Percentiles rank a stretch among this genome's conserved stretches.
phyloP scores from a whole-genome alignment of 495 filamentous ascomycete species.

The Xylaria telfairii region DNA sequence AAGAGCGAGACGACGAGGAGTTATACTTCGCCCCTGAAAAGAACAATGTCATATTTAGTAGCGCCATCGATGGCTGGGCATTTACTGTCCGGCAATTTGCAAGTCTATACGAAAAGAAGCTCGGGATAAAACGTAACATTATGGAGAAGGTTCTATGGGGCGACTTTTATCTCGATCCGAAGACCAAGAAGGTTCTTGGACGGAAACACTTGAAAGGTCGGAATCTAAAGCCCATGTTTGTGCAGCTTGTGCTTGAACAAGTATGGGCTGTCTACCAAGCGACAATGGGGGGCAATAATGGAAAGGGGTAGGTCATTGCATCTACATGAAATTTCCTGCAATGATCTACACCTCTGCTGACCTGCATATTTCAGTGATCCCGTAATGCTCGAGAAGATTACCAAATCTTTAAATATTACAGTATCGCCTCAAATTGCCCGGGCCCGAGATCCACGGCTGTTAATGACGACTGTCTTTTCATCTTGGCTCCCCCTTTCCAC shows the following conservation, averaged over 20 bases:
- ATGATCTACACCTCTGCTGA: conserved; percentile 20
- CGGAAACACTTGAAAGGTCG: conserved; percentile 93
- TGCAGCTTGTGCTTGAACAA: conserved; percentile 93
- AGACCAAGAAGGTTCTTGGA: conserved; percentile 90
- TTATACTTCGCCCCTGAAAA: conserved; percentile 98
- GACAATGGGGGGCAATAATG: conserved; percentile 79
- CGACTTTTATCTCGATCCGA: conserved; percentile 95
- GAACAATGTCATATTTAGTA: conserved; percentile 98
- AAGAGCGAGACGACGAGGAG: conserved; percentile 95
- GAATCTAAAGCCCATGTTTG: conserved; percentile 94
- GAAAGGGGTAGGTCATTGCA: conserved; percentile 70
- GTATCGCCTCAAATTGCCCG: conserved; percentile 84
- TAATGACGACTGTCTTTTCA: conserved; percentile 85
- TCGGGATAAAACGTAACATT: conserved; percentile 88
- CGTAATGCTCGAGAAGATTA: conserved; percentile 87
- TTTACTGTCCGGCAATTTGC: conserved; percentile 97
- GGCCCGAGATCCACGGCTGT: conserved; percentile 80
- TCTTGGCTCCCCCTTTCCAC: conserved; percentile 94
- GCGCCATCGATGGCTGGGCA: conserved; percentile 96
- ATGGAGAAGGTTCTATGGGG: conserved; percentile 98
- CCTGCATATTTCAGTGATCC: conserved; percentile 66
- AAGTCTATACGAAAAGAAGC: conserved; percentile 91
- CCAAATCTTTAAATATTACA: conserved; percentile 83
- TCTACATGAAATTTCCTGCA: conserved; percentile 21
- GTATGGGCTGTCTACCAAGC: conserved; percentile 98